Conservation (phyloP, 2,329 filamentous ascomycete genomes). For the Xylaria sp. region DNA sequence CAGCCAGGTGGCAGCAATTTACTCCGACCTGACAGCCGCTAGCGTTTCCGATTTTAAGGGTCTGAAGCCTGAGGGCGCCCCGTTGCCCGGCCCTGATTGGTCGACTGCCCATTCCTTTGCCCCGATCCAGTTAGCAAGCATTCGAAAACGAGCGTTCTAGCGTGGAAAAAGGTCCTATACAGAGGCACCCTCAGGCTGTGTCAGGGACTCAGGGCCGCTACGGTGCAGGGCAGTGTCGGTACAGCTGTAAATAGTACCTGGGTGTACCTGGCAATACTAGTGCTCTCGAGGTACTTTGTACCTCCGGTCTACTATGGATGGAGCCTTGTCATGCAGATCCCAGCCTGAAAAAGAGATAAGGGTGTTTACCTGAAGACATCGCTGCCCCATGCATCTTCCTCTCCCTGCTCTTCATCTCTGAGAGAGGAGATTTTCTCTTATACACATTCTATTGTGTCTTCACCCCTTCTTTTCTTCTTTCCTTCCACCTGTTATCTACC, state of each 20-base stretch:
- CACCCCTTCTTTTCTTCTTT: constrained; percentile 12
- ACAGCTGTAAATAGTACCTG: not conserved
- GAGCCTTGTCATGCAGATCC: constrained; percentile 17
- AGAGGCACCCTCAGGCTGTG: not conserved
- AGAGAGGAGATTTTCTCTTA: constrained; percentile 22
- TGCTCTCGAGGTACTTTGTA: constrained; percentile 5
- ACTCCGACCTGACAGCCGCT: not conserved
- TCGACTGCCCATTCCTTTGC: not conserved
- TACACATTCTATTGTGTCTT: constrained; percentile 10
- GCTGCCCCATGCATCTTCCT: constrained; percentile 22
- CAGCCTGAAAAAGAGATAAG: constrained; percentile 28
- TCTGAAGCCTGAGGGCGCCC: not conserved
- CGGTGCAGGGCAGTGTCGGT: not conserved
- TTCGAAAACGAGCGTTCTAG: not conserved
- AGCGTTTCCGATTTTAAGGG: not conserved
- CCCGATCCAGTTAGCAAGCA: not conserved
- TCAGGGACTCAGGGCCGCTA: not conserved
- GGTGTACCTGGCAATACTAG: not conserved
- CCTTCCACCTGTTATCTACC: constrained; percentile 8
- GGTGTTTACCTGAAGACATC: constrained; percentile 20
- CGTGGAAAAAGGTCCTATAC: not conserved
- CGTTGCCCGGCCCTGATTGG: constrained; percentile 5
- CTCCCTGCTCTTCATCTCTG: constrained; percentile 22
- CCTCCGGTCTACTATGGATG: constrained; percentile 12
- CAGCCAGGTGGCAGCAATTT: not conserved